Base-by-base conservation (phyloP, 129 eudicot species). In the Helianthus tuberosus region DNA sequence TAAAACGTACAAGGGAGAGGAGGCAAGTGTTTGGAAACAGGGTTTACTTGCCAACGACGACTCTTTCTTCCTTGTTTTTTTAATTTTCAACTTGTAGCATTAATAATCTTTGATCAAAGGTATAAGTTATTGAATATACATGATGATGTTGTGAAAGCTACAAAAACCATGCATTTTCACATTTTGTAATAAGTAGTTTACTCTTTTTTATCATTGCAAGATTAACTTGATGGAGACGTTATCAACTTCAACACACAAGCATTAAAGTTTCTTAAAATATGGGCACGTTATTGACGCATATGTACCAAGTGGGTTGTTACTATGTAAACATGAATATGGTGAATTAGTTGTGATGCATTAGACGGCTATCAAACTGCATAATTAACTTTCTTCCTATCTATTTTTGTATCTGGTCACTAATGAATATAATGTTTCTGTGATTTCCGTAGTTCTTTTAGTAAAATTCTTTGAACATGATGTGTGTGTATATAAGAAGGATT, bases 31-130 rank as follows among this genome's bases (percentile, higher is more conserved):
- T 44, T 63, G 71, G 82, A 71, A 71, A 71, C 69, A 49, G 75
- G 68, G 83, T 66, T 82, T 87, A 64, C 96, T 89, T 89, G 87
- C 69, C 76, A 74, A 62, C 68, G 75, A 89, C 86, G 89, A 85
- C 82, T 86, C 47, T 83, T 54, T 79, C 71, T 48, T 52, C 63
- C 32, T 65, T 8, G 8, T 15, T 3, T 64, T 13, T 27, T 62
- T 41, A 65, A 6, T 15, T 76, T 58, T 58, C 75, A 60, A 47
- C 16, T 75, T 53, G 32, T n/a, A 54, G 35, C n/a, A 49, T 62
- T 51, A 48, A 38, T 36, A 48, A 15, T 27, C 20, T 32, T 71
- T 41, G 7, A 32, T 32, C 25, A 62, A 74, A 62, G 15, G 3
- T 62, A 6, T 36, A 35, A 62, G 2, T 0, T 60, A 29, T 27